phyloP scores from a whole-genome alignment of 495 filamentous ascomycete species.

The Penicillium taxi region DNA sequence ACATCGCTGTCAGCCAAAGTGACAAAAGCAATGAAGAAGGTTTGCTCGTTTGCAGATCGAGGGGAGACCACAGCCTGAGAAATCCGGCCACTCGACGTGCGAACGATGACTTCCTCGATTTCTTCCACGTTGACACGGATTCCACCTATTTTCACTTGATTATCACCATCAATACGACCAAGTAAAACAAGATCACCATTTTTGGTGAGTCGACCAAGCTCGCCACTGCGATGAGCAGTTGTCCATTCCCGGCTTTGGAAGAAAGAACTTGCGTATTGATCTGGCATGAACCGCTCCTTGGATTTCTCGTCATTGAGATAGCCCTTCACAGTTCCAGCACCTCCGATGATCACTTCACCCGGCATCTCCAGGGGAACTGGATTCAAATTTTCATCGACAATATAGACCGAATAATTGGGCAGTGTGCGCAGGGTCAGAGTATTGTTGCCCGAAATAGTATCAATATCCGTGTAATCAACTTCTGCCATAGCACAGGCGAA shows the following conservation, averaged over 20 bases:
- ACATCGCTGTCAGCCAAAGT: conserved; percentile 1
- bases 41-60: not conserved
- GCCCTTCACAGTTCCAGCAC: conserved; percentile 32
- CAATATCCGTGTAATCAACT: conserved; percentile 8
- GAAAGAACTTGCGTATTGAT: conserved; percentile 20
- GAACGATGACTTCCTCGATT: conserved; percentile 27
- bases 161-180: conserved; percentile 36
- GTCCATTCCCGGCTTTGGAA: conserved; percentile 22
- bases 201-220: conserved; percentile 14
- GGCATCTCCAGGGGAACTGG: conserved; percentile 35
- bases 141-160: conserved; percentile 46
- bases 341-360: conserved; percentile 42
- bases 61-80: conserved; percentile 14
- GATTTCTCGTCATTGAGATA: conserved; percentile 35
- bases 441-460: not conserved
- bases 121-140: conserved; percentile 46
- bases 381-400: conserved; percentile 35
- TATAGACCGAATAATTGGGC: conserved; percentile 40
- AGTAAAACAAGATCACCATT: conserved; percentile 29
- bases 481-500: conserved; percentile 15
- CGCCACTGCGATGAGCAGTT: conserved; percentile 17
- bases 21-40: conserved; percentile 14
- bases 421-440: conserved; percentile 21
- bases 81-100: conserved; percentile 23
- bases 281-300: conserved; percentile 23